These are phyloP conservation scores for Colletotrichum sp. DNA, from an alignment of 2,329 filamentous ascomycete genomes.

Conservation along the genomic window DNA sequence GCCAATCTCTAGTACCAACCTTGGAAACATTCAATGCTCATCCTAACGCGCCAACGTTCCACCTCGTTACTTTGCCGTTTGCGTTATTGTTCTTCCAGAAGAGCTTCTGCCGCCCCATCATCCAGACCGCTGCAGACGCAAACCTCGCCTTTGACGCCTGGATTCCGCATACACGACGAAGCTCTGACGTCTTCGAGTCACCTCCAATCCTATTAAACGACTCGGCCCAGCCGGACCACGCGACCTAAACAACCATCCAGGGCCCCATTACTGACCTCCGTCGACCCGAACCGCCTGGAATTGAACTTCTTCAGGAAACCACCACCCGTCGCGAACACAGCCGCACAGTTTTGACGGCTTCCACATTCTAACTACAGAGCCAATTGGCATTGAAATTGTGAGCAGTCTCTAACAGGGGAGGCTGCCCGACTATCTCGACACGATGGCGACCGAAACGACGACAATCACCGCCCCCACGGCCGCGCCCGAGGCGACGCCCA, in stretches of 20 bases:
- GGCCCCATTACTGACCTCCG: not conserved
- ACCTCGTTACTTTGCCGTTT: slow-evolving; percentile 15
- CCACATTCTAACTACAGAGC: not conserved
- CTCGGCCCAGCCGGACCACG: not conserved
- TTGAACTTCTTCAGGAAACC: not conserved
- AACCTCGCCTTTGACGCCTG: not conserved
- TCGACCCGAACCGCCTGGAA: not conserved
- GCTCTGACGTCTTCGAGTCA: not conserved
- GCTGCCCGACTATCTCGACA: not conserved
- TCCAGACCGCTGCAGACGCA: not conserved
- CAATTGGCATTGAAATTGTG: not conserved
- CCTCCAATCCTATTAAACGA: not conserved
- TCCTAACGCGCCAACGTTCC: slow-evolving; percentile 19
- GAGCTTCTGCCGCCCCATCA: not conserved
- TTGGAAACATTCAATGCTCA: slow-evolving; percentile 22
- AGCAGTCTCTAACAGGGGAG: slow-evolving; percentile 14
- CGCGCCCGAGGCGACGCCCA: not conserved
- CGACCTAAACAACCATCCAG: not conserved
- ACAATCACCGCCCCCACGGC: not conserved
- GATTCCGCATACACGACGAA: not conserved
- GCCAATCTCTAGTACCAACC: not conserved
- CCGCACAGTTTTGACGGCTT: not conserved
- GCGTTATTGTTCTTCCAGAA: slow-evolving; percentile 4
- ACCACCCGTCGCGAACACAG: not conserved
- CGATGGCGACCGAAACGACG: slow-evolving; percentile 11